A percentile compares a stretch with the other conserved stretches of the same genome.
phyloP scores from a whole-genome alignment of 2,329 filamentous ascomycete genomes.

The Fusarium xylarioides region DNA sequence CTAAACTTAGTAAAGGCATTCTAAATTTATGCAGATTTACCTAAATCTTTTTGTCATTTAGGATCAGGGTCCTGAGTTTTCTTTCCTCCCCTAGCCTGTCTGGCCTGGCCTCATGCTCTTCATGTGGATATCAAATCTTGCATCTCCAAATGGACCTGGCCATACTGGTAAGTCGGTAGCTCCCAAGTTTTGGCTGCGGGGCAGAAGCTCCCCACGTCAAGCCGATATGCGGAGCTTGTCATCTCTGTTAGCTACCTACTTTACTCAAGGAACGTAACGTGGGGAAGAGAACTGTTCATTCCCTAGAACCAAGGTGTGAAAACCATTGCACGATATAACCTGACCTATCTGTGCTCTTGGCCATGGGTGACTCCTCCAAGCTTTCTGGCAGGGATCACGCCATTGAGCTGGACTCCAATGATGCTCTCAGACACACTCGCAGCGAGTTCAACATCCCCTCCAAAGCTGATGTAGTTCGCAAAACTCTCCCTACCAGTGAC shows the following conservation, averaged over 20 bases:
- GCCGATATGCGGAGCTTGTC: slow-evolving; percentile 29
- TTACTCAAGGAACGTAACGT: neutral
- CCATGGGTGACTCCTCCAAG: slow-evolving; percentile 30
- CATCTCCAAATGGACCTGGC: slow-evolving; percentile 12
- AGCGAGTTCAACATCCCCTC: slow-evolving; percentile 77
- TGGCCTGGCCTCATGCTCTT: neutral
- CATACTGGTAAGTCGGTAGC: slow-evolving; percentile 18
- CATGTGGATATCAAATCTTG: slow-evolving; percentile 21
- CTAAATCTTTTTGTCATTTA: too few species aligned
- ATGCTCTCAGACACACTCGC: slow-evolving; percentile 64
- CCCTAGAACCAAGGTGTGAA: neutral
- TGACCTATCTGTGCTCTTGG: neutral
- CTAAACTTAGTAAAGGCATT: too few species aligned
- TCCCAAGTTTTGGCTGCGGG: slow-evolving; percentile 22
- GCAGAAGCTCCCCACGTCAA: slow-evolving; percentile 30
- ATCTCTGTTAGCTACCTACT: neutral
- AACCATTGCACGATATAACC: slow-evolving; percentile 7
- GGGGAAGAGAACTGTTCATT: neutral
- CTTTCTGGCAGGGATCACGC: slow-evolving; percentile 26
- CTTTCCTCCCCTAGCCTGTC: too few species aligned
- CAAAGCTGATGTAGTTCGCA: slow-evolving; percentile 43
- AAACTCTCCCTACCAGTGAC: slow-evolving; percentile 32
- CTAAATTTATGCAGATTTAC: too few species aligned
- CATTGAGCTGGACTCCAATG: slow-evolving; percentile 60
- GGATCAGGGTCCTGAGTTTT: too few species aligned